Conservation (phyloP, 202 grass and related monocot species). For the Panicum virgatum region DNA sequence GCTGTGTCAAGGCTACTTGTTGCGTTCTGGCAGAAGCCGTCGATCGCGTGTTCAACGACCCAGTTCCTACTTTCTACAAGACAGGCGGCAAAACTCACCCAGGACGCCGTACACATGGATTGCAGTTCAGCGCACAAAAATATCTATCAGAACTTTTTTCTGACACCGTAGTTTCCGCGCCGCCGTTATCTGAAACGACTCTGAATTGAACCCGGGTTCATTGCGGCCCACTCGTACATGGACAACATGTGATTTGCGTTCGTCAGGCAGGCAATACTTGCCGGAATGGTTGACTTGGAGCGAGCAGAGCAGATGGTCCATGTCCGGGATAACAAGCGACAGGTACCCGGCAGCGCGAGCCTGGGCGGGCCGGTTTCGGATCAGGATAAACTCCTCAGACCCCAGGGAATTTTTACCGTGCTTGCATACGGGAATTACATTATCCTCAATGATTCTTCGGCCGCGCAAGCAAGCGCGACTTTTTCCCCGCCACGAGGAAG, state of each 20-base stretch:
- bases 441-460: background rate
- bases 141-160: background rate
- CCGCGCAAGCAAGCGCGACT: constrained; percentile 4
- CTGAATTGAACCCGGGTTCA: background rate
- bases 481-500: background rate
- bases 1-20: background rate
- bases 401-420: constrained; percentile 21
- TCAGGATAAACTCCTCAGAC: constrained; percentile 12
- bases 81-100: background rate
- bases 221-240: background rate
- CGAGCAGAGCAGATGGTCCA: too few relatives aligned
- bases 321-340: too few relatives aligned
- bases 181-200: background rate
- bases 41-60: background rate
- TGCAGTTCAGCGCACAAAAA: background rate
- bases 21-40: background rate
- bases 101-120: background rate
- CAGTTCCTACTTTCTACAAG: background rate
- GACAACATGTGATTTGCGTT: constrained; percentile 36
- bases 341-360: too few relatives aligned
- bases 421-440: constrained; percentile 5
- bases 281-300: constrained; percentile 46
- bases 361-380: background rate
- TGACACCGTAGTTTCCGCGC: background rate
- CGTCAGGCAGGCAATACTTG: constrained; percentile 37